Conservation (phyloP, 768 basidiomycete species). For the Brasilioporus rufonigricans region DNA sequence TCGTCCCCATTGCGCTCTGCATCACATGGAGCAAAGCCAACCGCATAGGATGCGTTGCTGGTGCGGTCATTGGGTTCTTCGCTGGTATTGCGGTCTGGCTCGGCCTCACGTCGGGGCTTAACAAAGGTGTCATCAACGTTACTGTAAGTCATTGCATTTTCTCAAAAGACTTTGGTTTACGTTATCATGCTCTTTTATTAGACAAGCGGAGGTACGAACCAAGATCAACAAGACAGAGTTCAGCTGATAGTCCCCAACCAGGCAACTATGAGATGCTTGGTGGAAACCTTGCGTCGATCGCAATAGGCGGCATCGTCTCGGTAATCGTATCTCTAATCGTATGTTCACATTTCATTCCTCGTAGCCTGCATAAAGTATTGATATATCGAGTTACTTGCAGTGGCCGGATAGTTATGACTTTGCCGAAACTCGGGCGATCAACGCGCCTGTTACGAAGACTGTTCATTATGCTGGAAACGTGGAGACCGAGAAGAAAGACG, state of each 20-base stretch:
- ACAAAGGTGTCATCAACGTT: slow-evolving; percentile 70
- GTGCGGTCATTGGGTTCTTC: slow-evolving; percentile 65
- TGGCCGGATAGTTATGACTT: slow-evolving; percentile 86
- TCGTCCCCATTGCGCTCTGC: slow-evolving; percentile 83
- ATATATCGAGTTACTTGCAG: slow-evolving; percentile 30
- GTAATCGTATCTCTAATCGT: slow-evolving; percentile 63
- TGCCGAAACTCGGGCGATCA: slow-evolving; percentile 74
- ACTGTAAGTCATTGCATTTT: slow-evolving; percentile 38
- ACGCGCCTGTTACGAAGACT: slow-evolving; percentile 34
- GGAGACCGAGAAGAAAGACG: slow-evolving; percentile 39
- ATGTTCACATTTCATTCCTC: slow-evolving; percentile 20
- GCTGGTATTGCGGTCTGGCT: slow-evolving; percentile 82
- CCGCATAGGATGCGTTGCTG: slow-evolving; percentile 79
- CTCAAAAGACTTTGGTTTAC: background rate
- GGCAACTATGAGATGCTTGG: slow-evolving; percentile 75
- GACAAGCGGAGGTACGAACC: slow-evolving; percentile 52
- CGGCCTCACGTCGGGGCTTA: slow-evolving; percentile 69
- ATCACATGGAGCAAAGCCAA: slow-evolving; percentile 87
- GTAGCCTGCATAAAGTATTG: background rate
- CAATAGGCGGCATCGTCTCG: slow-evolving; percentile 75
- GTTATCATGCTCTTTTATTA: slow-evolving; percentile 11
- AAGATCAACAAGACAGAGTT: background rate
- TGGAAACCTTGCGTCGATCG: slow-evolving; percentile 86
- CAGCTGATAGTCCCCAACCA: slow-evolving; percentile 6
- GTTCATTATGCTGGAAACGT: slow-evolving; percentile 19